A percentile compares a stretch with the other conserved stretches of the same genome.
Evolutionary conservation across 768 basidiomycete species (phyloP).

Genomic region (Pleurotus eryngii): DNA sequence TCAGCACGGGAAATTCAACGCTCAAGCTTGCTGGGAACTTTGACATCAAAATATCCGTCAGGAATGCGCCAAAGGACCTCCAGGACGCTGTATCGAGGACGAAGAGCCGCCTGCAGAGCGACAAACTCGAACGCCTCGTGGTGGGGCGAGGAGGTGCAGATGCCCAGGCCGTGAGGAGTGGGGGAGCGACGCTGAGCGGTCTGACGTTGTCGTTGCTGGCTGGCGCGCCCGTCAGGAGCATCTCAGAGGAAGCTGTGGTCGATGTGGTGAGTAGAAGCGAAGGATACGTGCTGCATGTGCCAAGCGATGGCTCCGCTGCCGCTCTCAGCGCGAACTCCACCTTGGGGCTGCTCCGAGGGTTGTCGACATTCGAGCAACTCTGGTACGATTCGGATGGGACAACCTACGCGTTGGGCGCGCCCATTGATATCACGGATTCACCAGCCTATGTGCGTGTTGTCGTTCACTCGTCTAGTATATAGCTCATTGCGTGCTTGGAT

Average conservation of each 20-base stretch:
- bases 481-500: background rate
- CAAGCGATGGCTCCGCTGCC: conserved; percentile 50
- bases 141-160: conserved; percentile 57
- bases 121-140: conserved; percentile 57
- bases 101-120: conserved; percentile 37
- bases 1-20: conserved; percentile 39
- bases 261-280: conserved; percentile 53
- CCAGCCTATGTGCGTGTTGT: conserved; percentile 57
- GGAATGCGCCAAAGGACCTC: conserved; percentile 52
- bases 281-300: conserved; percentile 55
- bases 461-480: background rate
- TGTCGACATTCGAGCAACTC: conserved; percentile 75
- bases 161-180: conserved; percentile 29
- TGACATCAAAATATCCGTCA: conserved; percentile 42
- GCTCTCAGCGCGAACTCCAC: conserved; percentile 57
- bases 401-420: conserved; percentile 53
- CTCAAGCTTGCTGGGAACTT: conserved; percentile 49
- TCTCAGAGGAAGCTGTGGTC: conserved; percentile 51
- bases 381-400: conserved; percentile 51
- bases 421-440: conserved; percentile 54
- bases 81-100: conserved; percentile 53
- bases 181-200: conserved; percentile 33
- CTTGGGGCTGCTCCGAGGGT: conserved; percentile 64
- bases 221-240: conserved; percentile 33
- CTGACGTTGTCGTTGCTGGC: conserved; percentile 41